phyloP scores from a whole-genome alignment of 805 yeast species.

The Kodamaea hsintzibuensis region DNA sequence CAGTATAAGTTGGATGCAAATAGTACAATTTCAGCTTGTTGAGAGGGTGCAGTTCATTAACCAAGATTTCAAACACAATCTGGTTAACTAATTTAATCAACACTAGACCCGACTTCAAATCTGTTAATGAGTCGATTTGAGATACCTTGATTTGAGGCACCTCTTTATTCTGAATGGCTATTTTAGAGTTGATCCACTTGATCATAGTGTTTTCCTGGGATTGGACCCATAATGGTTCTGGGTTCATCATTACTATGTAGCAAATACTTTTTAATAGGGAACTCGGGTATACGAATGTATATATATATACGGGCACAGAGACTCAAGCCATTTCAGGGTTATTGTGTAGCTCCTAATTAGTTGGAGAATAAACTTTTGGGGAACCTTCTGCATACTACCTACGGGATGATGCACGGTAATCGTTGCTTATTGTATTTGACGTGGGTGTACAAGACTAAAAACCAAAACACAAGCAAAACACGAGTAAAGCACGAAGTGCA shows the following conservation, averaged over 20 bases:
- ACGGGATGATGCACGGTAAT: background rate
- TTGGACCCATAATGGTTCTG: conserved; percentile 34
- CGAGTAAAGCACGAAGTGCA: background rate
- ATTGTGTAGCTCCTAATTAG: background rate
- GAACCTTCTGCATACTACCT: background rate
- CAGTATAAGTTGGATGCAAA: conserved; percentile 31
- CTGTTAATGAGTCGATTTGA: conserved; percentile 26
- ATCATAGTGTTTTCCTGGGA: conserved; percentile 50
- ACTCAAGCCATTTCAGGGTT: background rate
- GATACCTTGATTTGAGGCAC: conserved; percentile 1
- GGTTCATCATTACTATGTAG: background rate
- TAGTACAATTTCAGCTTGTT: conserved; percentile 21
- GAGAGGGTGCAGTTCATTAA: conserved; percentile 16
- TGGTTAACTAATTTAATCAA: conserved; percentile 38
- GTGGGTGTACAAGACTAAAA: background rate
- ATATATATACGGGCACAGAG: background rate
- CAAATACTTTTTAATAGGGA: background rate
- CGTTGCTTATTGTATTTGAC: conserved; percentile 1
- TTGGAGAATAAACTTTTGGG: background rate
- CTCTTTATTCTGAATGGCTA: conserved; percentile 15
- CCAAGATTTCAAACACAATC: conserved; percentile 24
- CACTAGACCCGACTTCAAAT: conserved; percentile 42
- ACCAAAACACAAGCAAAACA: conserved; percentile 6
- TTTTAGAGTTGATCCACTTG: conserved; percentile 49
- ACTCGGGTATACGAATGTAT: background rate